These are phyloP conservation scores for Boletus huronensis DNA, from an alignment of 768 basidiomycete genomes.

Conservation along the genomic window DNA sequence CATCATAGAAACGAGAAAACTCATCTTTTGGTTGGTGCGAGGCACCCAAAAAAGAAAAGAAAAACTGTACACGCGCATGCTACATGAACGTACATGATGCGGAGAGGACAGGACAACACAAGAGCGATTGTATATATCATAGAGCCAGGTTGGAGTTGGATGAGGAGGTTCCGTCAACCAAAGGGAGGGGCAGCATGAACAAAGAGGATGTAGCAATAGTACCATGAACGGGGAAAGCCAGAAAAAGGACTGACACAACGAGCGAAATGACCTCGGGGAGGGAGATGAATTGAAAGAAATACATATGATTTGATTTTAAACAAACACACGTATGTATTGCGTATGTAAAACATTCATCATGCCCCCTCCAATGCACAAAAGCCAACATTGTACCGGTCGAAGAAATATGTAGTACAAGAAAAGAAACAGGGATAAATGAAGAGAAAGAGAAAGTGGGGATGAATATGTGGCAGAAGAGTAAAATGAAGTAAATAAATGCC, in stretches of 20 bases:
- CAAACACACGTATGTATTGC: slow-evolving; percentile 17
- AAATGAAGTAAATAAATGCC: neutral
- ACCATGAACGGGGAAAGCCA: neutral
- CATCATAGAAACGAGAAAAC: neutral
- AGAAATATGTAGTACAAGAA: slow-evolving; percentile 26
- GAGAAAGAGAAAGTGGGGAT: slow-evolving; percentile 8
- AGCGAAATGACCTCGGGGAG: neutral
- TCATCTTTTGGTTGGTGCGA: neutral
- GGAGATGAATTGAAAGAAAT: neutral
- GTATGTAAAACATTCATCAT: slow-evolving; percentile 16
- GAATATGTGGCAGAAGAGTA: neutral
- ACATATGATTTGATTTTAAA: slow-evolving; percentile 17
- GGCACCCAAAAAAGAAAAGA: neutral
- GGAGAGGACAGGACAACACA: neutral
- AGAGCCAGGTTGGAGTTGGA: neutral
- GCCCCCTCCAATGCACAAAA: slow-evolving; percentile 22
- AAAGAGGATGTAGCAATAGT: neutral
- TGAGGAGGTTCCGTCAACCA: neutral
- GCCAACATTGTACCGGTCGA: slow-evolving; percentile 27
- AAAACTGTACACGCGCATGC: slow-evolving; percentile 39
- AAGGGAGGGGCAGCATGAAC: neutral
- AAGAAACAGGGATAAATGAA: slow-evolving; percentile 25
- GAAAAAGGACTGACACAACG: neutral
- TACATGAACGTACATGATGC: slow-evolving; percentile 28
- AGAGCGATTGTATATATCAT: neutral